A percentile compares a stretch with the other conserved stretches of the same genome.
These are phyloP conservation scores for Diaporthe vaccinii DNA, from an alignment of 2,329 filamentous ascomycete species.

Conservation along the genomic window DNA sequence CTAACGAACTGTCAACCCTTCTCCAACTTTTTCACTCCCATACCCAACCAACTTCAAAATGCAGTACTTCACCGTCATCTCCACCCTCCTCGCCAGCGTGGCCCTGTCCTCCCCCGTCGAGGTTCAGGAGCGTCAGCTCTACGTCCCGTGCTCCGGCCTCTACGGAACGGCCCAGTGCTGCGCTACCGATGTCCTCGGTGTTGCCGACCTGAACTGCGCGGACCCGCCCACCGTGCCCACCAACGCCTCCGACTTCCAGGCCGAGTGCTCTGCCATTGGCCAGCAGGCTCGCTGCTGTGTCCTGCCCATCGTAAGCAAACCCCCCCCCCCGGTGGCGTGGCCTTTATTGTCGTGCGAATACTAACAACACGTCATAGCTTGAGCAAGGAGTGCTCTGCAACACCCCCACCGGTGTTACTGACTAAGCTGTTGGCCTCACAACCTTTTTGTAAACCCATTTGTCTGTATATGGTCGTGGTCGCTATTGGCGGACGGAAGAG, in stretches of 20 bases:
- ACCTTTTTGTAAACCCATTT: background rate
- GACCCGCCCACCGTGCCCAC: conserved; percentile 45
- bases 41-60: conserved; percentile 29
- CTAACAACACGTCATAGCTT: conserved; percentile 44
- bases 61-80: conserved; percentile 35
- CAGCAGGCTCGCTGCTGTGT: conserved; percentile 71
- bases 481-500: background rate
- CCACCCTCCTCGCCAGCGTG: conserved; percentile 34
- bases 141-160: conserved; percentile 57
- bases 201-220: conserved; percentile 70
- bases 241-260: conserved; percentile 45
- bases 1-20: background rate
- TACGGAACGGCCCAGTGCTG: conserved; percentile 68
- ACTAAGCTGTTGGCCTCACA: conserved; percentile 34
- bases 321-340: rapidly evolving
- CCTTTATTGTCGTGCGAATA: background rate
- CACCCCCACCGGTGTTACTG: conserved; percentile 47
- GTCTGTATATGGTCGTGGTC: background rate
- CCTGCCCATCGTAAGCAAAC: conserved; percentile 58
- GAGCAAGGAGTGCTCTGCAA: conserved; percentile 52
- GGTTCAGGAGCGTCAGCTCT: conserved; percentile 54
- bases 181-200: conserved; percentile 70
- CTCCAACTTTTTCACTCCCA: background rate
- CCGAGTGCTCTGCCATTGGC: conserved; percentile 61
- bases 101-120: conserved; percentile 45